phyloP scores from a whole-genome alignment of 805 yeast genomes.

The Millerozyma acaciae region DNA sequence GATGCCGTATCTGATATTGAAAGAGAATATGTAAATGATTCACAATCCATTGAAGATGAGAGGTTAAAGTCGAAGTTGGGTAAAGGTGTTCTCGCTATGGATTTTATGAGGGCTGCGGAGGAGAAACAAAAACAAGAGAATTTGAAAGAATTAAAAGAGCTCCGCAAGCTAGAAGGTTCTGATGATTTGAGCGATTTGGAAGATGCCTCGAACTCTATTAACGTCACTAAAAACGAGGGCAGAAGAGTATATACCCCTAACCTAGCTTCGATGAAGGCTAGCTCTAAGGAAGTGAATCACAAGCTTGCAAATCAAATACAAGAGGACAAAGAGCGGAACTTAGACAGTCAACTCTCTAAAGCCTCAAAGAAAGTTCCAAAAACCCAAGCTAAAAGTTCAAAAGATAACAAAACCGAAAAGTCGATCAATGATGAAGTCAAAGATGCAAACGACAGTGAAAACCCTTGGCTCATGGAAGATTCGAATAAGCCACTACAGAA shows the following conservation, averaged over 20 bases:
- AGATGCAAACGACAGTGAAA: constrained; percentile 23
- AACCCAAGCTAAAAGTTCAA: constrained; percentile 6
- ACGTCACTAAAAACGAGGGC: constrained; percentile 61
- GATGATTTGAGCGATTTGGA: constrained; percentile 36
- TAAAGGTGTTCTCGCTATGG: constrained; percentile 91
- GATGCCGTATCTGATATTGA: constrained; percentile 48
- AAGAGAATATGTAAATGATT: constrained; percentile 31
- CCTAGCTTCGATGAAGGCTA: constrained; percentile 38
- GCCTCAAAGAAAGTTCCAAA: constrained; percentile 6
- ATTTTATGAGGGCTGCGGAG: constrained; percentile 90
- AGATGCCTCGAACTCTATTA: constrained; percentile 40
- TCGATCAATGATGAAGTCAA: constrained; percentile 9
- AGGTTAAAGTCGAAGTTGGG: constrained; percentile 47
- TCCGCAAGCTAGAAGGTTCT: constrained; percentile 47
- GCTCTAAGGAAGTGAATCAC: constrained; percentile 31
- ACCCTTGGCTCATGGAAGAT: constrained; percentile 35
- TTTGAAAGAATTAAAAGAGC: constrained; percentile 44
- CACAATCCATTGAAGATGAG: constrained; percentile 32
- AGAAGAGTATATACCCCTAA: constrained; percentile 76
- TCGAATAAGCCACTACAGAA: constrained; percentile 18
- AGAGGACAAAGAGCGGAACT: constrained; percentile 47
- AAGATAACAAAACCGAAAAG: constrained; percentile 11
- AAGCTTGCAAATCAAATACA: constrained; percentile 42
- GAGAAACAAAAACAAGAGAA: constrained; percentile 61
- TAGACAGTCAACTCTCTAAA: constrained; percentile 37